Base-by-base conservation (phyloP, 2,329 filamentous ascomycete genomes). In the Xylariaceae sp. region DNA sequence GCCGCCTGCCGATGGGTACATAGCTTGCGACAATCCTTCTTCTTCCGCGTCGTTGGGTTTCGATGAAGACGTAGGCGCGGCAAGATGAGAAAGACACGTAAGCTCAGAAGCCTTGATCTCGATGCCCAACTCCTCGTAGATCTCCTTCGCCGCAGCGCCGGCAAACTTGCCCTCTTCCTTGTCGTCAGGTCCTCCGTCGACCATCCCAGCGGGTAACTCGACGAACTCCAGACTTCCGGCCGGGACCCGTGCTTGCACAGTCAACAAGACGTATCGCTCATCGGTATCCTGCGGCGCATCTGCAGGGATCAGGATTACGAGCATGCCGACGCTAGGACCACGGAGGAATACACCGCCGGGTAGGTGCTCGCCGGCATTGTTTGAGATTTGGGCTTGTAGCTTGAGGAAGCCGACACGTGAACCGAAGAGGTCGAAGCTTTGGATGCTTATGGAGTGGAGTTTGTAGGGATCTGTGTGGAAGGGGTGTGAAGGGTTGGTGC, bases 281-380 rank as follows among this genome's bases (percentile, higher is more conserved):
- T 60, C 60, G 11, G 1, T 58, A 62, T 14, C 55, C 47, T 6
- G 6, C 9, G 61, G 44, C 1, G 58, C 65, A 58, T 82, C 78
- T 43, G 81, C 75, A 0, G 80, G 80, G 7, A 78, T 57, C 7
- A 81, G 71, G 59, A 81, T 72, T 27, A 82, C 72, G 9, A 85
- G 72, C 75, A 85, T 80, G 19, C 74, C 81, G 39, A 85, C 81
- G 59, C 75, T 78, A n/a, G 79, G 75, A 0, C 82, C 82, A 35
- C 82, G 75, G 2, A 85, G 70, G 51, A 85, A 78, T 0, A 81
- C 70, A 2, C 69, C 68, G 5, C 77, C 80, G 0, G 81, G 79
- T 0, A 85, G 70, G 1, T 58, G 63, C 55, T 81, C 76, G 47
- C 73, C 74, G 0, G 67, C 66, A 1, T 55, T 49, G 57, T 81